Evolutionary conservation across 805 yeast species (phyloP), one percentile per base, ranked within the genome.

Genomic region (Ogataea trehalophila): DNA sequence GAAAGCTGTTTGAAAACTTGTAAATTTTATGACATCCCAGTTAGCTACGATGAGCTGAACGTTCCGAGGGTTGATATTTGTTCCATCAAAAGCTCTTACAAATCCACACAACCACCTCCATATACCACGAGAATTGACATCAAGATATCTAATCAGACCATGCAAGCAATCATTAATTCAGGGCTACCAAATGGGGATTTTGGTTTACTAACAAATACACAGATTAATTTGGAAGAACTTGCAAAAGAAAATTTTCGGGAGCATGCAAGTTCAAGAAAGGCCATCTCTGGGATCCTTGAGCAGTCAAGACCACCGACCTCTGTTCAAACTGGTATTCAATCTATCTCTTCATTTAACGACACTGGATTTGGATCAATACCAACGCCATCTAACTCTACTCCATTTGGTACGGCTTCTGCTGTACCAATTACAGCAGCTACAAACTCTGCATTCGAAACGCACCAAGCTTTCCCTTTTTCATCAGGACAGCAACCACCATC

Each of bases 1-100:
- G 75, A 73, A 0, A 80, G 82, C 44, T 58, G 87, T 14, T 46
- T 67, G 3, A 70, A 67, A 33, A 87, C 88, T 56, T 82, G 87
- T 41, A 63, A 73, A 1, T 76, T 86, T 56, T 89, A 85, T 61
- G 83, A 80, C 2, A 69, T 89, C 26, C 79, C 75, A 16, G 67
- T 67, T 0, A 37, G 52, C 1, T 41, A 48, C 1, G 71, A 69
- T 14, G 61, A 68, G 35, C 74, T 71, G 6, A 48, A 44, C 2
- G 36, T 42, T 6, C 20, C n/a, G 34, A 47, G 47, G 50, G 66
- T 81, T 13, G 79, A 77, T 42, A 51, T 82, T 7, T 62, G 72
- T 2, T 60, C 79, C 0, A 60, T 77, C 38, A 62, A 68, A 13
- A 68, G 70, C 3, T 43, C 54, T 0, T 65, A 43, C 47, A 65